A percentile compares a stretch with the other conserved stretches of the same genome.
Evolutionary conservation across 495 filamentous ascomycete species (phyloP).

Genomic region (Venustampulla echinocandica): DNA sequence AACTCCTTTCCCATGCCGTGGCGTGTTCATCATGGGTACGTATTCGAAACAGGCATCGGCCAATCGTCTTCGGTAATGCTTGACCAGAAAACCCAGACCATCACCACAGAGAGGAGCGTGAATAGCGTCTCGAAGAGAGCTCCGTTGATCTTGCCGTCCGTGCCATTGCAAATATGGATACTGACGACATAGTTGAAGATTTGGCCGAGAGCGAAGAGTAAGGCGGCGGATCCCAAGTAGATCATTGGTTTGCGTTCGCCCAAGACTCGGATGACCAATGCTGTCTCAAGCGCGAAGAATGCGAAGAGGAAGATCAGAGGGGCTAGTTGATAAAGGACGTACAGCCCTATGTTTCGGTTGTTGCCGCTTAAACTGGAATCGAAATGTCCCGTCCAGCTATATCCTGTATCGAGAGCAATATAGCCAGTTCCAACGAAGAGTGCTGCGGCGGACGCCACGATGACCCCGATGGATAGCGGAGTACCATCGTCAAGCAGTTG

Average conservation of each 20-base stretch:
- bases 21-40: slow-evolving; percentile 15
- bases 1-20: slow-evolving; percentile 21
- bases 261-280: slow-evolving; percentile 75
- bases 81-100: slow-evolving; percentile 93
- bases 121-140: slow-evolving; percentile 90
- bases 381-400: slow-evolving; percentile 75
- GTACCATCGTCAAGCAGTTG: slow-evolving; percentile 95
- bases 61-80: slow-evolving; percentile 99
- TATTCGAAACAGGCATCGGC: slow-evolving; percentile 55
- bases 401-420: slow-evolving; percentile 90
- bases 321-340: slow-evolving; percentile 86
- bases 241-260: slow-evolving; percentile 84
- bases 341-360: slow-evolving; percentile 75
- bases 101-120: slow-evolving; percentile 70
- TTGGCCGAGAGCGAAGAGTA: slow-evolving; percentile 86
- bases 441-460: slow-evolving; percentile 54
- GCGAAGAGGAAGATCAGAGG: slow-evolving; percentile 79
- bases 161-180: slow-evolving; percentile 76
- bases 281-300: slow-evolving; percentile 73
- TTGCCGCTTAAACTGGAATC: slow-evolving; percentile 42
- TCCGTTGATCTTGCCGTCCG: slow-evolving; percentile 79
- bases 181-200: slow-evolving; percentile 94
- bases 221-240: slow-evolving; percentile 60
- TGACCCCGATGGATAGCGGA: slow-evolving; percentile 65
- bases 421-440: slow-evolving; percentile 91